phyloP scores from a whole-genome alignment of 106 monocot genomes.

The Vanilla planifolia region DNA sequence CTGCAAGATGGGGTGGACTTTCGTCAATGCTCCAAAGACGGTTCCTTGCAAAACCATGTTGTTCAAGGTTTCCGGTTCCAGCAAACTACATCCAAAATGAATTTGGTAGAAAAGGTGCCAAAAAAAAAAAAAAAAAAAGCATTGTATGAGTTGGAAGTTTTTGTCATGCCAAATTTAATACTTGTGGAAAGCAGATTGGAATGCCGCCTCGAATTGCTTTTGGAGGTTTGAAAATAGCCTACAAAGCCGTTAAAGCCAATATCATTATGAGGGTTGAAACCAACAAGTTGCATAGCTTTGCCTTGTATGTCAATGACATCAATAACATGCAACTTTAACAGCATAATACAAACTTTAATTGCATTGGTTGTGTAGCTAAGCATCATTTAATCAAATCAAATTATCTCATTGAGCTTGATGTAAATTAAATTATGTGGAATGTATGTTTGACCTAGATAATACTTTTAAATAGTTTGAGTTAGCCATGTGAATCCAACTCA shows the following conservation, averaged over 20 bases:
- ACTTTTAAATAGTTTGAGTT: no score
- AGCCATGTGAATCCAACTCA: no score
- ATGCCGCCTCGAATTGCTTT: slow-evolving; percentile 74
- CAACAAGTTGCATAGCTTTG: no score
- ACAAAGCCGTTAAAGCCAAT: slow-evolving; percentile 9
- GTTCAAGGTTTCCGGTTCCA: slow-evolving; percentile 33
- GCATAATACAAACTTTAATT: no score
- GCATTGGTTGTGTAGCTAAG: no score
- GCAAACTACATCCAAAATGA: slow-evolving; percentile 26
- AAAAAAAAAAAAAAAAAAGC: not conserved
- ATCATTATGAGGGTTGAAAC: no score
- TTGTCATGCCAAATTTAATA: slow-evolving; percentile 27
- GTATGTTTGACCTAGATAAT: no score
- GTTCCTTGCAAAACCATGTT: slow-evolving; percentile 66
- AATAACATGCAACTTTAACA: no score
- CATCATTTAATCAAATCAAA: no score
- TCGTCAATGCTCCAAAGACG: slow-evolving; percentile 54
- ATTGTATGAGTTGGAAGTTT: not conserved
- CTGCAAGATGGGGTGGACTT: slow-evolving; percentile 52
- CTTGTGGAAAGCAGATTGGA: slow-evolving; percentile 75
- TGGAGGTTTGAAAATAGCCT: slow-evolving; percentile 66
- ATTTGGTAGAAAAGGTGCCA: slow-evolving; percentile 4
- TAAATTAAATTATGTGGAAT: no score
- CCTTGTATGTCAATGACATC: no score
- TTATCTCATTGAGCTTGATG: no score